Conservation (phyloP, 768 basidiomycete genomes). For the Gyrodon lividus region DNA sequence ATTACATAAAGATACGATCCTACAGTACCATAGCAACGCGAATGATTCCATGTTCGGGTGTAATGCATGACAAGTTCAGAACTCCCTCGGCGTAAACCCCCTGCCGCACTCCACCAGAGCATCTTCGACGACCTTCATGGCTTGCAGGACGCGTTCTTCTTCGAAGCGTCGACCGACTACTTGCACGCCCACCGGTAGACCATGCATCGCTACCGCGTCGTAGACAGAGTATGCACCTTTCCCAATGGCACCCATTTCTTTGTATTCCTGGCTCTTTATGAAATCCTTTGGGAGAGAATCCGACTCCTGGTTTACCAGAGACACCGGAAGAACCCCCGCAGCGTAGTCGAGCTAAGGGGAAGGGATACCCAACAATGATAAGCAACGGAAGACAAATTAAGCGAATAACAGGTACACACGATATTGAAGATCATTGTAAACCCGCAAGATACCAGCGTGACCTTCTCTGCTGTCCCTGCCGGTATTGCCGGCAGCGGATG, state of each 20-base stretch:
- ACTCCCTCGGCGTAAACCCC: conserved; percentile 22
- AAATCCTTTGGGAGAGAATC: conserved; percentile 41
- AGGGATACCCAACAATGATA: background rate
- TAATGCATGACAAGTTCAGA: too few relatives aligned
- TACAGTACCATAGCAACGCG: too few relatives aligned
- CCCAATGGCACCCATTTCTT: conserved; percentile 43
- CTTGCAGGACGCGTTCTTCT: conserved; percentile 72
- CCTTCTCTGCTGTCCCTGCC: conserved; percentile 31
- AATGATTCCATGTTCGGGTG: too few relatives aligned
- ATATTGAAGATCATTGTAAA: conserved; percentile 44
- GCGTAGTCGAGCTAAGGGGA: conserved; percentile 48
- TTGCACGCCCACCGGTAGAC: conserved; percentile 67
- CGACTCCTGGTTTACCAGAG: conserved; percentile 43
- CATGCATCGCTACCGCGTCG: conserved; percentile 61
- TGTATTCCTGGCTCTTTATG: conserved; percentile 20
- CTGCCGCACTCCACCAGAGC: conserved; percentile 23
- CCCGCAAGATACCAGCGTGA: conserved; percentile 33
- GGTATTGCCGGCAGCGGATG: conserved; percentile 41
- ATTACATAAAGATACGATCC: too few relatives aligned
- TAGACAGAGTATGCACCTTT: conserved; percentile 51
- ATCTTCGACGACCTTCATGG: conserved; percentile 58
- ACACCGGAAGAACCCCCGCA: conserved; percentile 61
- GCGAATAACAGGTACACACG: conserved; percentile 27
- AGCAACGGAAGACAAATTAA: background rate
- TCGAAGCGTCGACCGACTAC: conserved; percentile 60